Base-by-base conservation (phyloP, 306 rosid species). In the Quercus alba region DNA sequence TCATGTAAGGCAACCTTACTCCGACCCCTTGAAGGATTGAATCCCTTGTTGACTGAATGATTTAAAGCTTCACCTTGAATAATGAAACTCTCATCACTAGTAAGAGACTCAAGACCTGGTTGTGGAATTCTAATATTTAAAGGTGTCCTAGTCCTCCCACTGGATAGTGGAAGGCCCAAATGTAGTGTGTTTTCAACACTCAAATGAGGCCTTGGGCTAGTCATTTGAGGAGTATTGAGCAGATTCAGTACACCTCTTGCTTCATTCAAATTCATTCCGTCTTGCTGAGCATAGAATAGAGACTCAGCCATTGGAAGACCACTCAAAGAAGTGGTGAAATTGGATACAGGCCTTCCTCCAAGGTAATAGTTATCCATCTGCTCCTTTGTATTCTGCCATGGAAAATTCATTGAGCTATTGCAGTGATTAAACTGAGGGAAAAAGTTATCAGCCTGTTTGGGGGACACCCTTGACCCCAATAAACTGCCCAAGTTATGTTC, bases 1-100 rank as follows among this genome's bases (percentile, higher is more conserved):
- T 76, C 86, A n/a, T 11, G 56, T n/a, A 18, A 67, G 2, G 79
- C 57, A 73, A 76, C 75, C 88, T 80, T 88, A 72, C 21, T 80
- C 66, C 31, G 84, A 82, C 73, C 76, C 83, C 72, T 71, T 20
- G 86, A 57, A 38, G n/a, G 78, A 80, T 78, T 77, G 5, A 44
- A 73, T 70, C 80, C 81, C 76, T 82, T 73, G 44, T 56, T 77
- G 35, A 4, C 77, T 21, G 72, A 80, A 82, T 81, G 84, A 81
- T 62, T 90, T 59, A 87, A 76, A 70, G 82, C 83, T 73, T 87
- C 91, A 35, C 91, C 91, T 68, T 86, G 88, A 64, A 87, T 73
- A 61, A 87, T 87, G 74, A 84, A 82, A 83, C 91, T 87, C 66
- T 84, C 91, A 84, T 86, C 91, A 30, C 84, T 68, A 9, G 78